Evolutionary conservation across 2,329 filamentous ascomycete genomes (phyloP).

Genomic region (Fusarium sororula): DNA sequence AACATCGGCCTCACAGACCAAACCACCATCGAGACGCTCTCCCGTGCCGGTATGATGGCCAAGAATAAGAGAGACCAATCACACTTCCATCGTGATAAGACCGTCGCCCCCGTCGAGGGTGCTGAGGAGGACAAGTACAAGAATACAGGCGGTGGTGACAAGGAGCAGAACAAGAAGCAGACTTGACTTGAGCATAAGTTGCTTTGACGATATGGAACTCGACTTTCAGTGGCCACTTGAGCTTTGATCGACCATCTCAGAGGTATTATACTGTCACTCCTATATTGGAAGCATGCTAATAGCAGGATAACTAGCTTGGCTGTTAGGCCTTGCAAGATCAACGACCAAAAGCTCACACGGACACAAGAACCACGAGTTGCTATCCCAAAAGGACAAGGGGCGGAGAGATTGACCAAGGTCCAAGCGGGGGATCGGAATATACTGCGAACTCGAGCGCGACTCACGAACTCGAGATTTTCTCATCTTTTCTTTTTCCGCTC

Average conservation of each 20-base stretch:
- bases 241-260: not conserved
- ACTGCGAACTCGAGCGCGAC: not conserved
- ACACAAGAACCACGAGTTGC: not conserved
- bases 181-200: not conserved
- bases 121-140: not conserved
- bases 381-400: not conserved
- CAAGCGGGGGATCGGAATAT: not conserved
- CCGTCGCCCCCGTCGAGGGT: not conserved
- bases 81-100: not conserved
- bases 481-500: not conserved
- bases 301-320: not conserved
- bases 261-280: not conserved
- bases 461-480: not conserved
- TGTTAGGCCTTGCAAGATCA: not conserved
- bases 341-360: not conserved
- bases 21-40: constrained; percentile 34
- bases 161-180: not conserved
- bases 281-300: not conserved
- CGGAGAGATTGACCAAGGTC: not conserved
- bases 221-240: not conserved
- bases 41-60: constrained; percentile 24
- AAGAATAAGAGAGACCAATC: constrained; percentile 21
- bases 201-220: not conserved
- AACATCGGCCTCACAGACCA: constrained; percentile 36
- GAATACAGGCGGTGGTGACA: not conserved